Conservation (phyloP, 495 filamentous ascomycete genomes). For the Penicillium angulare region DNA sequence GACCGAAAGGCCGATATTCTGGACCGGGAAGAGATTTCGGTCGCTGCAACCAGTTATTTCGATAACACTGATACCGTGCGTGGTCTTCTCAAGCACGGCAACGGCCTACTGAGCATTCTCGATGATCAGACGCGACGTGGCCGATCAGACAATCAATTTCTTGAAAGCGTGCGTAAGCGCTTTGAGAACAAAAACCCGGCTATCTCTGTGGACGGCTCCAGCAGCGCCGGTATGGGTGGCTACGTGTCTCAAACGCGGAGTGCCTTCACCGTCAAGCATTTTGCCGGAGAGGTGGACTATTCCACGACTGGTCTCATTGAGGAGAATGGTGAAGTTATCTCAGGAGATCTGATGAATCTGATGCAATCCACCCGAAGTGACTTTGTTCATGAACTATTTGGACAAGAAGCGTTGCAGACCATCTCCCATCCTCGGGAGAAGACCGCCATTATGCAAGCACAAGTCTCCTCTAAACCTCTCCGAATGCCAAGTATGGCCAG, state of each 20-base stretch:
- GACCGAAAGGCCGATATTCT: conserved; percentile 87
- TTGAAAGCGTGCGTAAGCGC: conserved; percentile 85
- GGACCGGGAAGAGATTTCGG: conserved; percentile 85
- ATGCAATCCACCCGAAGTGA: conserved; percentile 82
- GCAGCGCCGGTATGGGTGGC: conserved; percentile 74
- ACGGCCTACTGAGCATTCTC: conserved; percentile 88
- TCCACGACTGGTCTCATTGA: conserved; percentile 80
- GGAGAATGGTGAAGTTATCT: conserved; percentile 94
- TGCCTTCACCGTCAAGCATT: conserved; percentile 88
- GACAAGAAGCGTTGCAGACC: conserved; percentile 87
- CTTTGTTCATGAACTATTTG: conserved; percentile 87
- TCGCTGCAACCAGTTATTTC: conserved; percentile 91
- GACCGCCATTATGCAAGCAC: conserved; percentile 90
- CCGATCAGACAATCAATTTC: conserved; percentile 80
- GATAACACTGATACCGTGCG: conserved; percentile 94
- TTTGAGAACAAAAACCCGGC: conserved; percentile 93
- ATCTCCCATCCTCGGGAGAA: conserved; percentile 88
- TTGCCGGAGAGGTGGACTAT: conserved; percentile 96
- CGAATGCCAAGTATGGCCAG: conserved; percentile 91
- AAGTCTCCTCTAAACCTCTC: conserved; percentile 89
- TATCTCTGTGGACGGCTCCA: conserved; percentile 69
- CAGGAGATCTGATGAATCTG: conserved; percentile 93
- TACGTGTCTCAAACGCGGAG: conserved; percentile 74
- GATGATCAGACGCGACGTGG: conserved; percentile 93
- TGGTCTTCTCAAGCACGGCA: conserved; percentile 84